Base-by-base conservation (phyloP, 192 early-diverging fungal genomes). In the Podila verticillata region DNA sequence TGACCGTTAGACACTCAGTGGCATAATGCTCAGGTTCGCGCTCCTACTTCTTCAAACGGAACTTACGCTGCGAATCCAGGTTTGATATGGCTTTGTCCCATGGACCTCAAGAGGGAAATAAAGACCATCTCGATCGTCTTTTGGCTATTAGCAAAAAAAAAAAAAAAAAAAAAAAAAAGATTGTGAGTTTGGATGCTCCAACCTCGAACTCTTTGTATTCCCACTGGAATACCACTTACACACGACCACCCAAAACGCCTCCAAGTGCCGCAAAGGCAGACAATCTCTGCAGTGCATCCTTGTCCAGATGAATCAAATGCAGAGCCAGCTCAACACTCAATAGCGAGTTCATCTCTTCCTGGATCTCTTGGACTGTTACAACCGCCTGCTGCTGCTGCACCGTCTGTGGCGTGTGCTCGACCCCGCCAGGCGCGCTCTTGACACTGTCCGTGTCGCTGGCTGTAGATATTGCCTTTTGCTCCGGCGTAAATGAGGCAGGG, bases 271-370 rank as follows among this genome's bases (percentile, higher is more conserved):
- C 72, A 83, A 94, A 94, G 8, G 85, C 82, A 4, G 88, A 82
- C 59, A 93, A 68, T 24, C 93, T 86, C 30, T 74, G 81, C 35
- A 91, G 68, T 1, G 93, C 83, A 49, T 96, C 95, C 66, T 97
- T 95, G 80, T 98, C 96, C 26, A 90, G 70, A 80, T 97, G 92
- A 68, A 98, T 92, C 87, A 99, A 83, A 66, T 94, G 91, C 49
- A 99, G 75, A 24, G 91, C 93, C 73, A 95, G 75, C 68, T 97
- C 96, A 48, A 99, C 66, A 48, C 90, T 92, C 13, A 96, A 73
- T 35, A 93, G 73, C 24, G 88, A 83, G 62, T 90, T 90, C 49
- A 95, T 63, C 63, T 82, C 70, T 35, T 90, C 87, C 20, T 85
- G 63, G 66, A 85, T 73, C 35, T 75, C 72, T 48, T 84, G 82